Base-by-base conservation (phyloP, 176 grass and related monocot species). In the Triticum monococcum region DNA sequence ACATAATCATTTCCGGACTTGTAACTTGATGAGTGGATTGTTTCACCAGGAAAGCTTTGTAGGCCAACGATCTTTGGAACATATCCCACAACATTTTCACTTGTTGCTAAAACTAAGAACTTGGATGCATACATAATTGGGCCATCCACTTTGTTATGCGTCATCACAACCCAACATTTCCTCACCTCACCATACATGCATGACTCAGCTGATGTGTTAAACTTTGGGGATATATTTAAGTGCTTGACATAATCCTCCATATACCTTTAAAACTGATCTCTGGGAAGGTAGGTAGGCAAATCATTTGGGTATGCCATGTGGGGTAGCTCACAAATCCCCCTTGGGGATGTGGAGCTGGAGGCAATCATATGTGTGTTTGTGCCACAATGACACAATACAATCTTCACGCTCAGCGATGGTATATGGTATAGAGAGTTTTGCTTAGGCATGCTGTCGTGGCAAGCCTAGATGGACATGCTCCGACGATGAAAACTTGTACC, bases 311-410 rank as follows among this genome's bases (percentile, higher is more conserved):
- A 85, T 8, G 80, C 41, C 89, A 93, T 90, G 87, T 89, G 77
- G 1, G 91, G 95, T 10, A 95, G 78, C 8, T 80, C 79, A 2
- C 88, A 95, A 14, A 92, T 93, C 10, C 10, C 88, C 61, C 80
- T 93, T 95, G 4, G 82, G 68, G 26, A 93, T 59, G 41, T 93
- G 95, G 40, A 98, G 91, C 24, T 91, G 88, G 13, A 97, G 83
- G 12, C 92, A 43, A 50, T 95, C 83, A 32, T 98, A 98, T 13
- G 89, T 64, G 22, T 37, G 79, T 5, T 86, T 87, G 77, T 86
- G 89, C 95, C 95, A 98, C 5, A 95, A 69, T 0, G 89, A 92
- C 1, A 35, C 91, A 2, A 41, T 64, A 23, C 93, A 93, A 62
- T 90, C 87, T 54, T 98, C 95, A 48, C 66, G 84, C 46, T 97